A percentile compares a stretch with the other conserved stretches of the same genome.
Conservation (phyloP, 805 yeast genomes). For the baker's yeast (Saccharomyces cerevisiae) region DNA sequence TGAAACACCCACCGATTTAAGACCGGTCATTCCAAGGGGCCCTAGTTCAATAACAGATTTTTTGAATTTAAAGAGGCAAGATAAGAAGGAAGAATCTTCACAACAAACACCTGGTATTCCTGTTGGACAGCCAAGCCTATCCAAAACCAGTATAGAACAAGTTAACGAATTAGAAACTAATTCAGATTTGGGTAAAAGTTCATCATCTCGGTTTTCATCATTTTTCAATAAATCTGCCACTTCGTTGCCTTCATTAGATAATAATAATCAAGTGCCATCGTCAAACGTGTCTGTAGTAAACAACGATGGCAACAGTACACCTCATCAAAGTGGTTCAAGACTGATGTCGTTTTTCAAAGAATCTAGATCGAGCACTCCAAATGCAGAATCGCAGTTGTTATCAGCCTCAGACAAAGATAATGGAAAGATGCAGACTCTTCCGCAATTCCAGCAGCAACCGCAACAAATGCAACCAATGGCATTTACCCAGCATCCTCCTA, state of each 20-base stretch:
- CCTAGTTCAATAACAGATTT: conserved; percentile 29
- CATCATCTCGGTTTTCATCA: conserved; percentile 31
- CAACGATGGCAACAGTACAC: neutral
- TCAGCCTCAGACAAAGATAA: neutral
- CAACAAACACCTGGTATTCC: neutral
- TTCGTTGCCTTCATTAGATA: conserved; percentile 3
- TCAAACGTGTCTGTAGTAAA: conserved; percentile 1
- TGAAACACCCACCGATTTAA: conserved; percentile 4
- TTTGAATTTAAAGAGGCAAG: conserved; percentile 13
- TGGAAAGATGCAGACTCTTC: neutral
- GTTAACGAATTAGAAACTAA: neutral
- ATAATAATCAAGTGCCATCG: neutral
- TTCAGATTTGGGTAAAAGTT: conserved; percentile 8
- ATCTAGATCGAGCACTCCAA: conserved; percentile 6
- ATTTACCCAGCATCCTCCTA: conserved; percentile 1
- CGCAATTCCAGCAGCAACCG: conserved; percentile 3
- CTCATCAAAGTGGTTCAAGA: conserved; percentile 19
- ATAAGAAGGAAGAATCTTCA: neutral
- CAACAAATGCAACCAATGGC: conserved; percentile 1
- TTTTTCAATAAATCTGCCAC: conserved; percentile 22
- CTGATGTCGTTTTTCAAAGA: conserved; percentile 26
- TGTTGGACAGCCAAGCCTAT: neutral
- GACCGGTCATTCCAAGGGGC: conserved; percentile 9
- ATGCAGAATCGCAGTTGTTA: neutral
- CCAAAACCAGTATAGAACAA: neutral